Evolutionary conservation across 2,329 filamentous ascomycete genomes (phyloP).

Genomic region (Fusarium sp.): DNA sequence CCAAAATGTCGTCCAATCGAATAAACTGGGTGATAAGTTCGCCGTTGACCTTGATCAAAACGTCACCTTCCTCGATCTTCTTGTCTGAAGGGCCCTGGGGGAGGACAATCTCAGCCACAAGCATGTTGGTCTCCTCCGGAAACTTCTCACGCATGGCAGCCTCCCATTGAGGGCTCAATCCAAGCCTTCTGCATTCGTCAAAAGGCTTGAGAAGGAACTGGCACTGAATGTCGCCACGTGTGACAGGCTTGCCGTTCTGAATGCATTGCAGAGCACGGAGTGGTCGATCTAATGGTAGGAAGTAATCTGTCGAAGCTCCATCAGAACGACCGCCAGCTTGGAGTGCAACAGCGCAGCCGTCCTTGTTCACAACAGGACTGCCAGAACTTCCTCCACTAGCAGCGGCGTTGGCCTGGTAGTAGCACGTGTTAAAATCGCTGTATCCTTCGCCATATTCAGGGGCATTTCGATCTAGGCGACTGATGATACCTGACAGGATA

Average conservation of each 20-base stretch:
- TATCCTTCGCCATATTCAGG: constrained; percentile 98
- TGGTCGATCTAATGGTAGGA: constrained; percentile 91
- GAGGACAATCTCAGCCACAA: constrained; percentile 94
- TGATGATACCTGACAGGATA: constrained; percentile 97
- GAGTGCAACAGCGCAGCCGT: constrained; percentile 89
- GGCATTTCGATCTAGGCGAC: constrained; percentile 92
- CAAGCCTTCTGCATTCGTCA: constrained; percentile 92
- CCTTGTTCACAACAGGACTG: constrained; percentile 95
- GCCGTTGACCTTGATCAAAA: constrained; percentile 91
- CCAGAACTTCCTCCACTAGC: constrained; percentile 98
- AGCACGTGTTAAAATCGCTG: constrained; percentile 95
- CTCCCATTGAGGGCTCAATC: constrained; percentile 87
- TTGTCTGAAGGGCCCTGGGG: constrained; percentile 87
- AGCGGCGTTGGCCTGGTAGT: constrained; percentile 97
- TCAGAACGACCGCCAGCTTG: constrained; percentile 95
- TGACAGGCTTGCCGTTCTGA: constrained; percentile 76
- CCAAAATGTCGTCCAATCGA: constrained; percentile 87
- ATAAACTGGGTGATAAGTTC: constrained; percentile 94
- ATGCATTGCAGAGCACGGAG: constrained; percentile 87
- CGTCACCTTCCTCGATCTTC: constrained; percentile 93
- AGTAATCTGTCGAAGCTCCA: constrained; percentile 97
- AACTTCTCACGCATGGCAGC: constrained; percentile 83
- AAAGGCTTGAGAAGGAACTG: constrained; percentile 98
- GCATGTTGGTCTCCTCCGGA: constrained; percentile 94
- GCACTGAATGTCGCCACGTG: constrained; percentile 96